Evolutionary conservation across 305 asterid genomes (phyloP), one percentile per base, ranked within the genome.

Genomic region (Fraxinus greggii): DNA sequence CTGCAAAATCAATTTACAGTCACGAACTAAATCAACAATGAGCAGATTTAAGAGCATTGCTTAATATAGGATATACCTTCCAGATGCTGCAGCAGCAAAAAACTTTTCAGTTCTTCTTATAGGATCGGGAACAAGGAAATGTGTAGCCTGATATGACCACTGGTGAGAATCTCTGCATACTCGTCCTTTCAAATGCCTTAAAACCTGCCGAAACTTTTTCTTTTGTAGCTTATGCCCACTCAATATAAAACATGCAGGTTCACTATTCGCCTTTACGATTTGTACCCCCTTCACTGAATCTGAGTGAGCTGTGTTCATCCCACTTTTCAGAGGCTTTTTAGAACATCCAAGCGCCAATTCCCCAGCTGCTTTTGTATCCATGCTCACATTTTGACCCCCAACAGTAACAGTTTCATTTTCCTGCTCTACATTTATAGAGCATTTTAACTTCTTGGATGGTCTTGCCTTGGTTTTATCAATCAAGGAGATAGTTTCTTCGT

Each of bases 81-180:
- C 99, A 56, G 99, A 92, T 31, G 99, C 97, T 13, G 96, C 98
- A 80, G 98, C 98, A 35, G 98, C 99, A 23, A 95, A 94, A 73
- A 95, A 88, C 84, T 95, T 95, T 78, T 95, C 99, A 0, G 99
- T 95, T 90, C 99, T 86, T 85, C 90, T 87, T 36, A 95, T 54
- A 13, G 98, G 98, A 80, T 94, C 97, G 0, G 99, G 98, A 79
- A 92, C 94, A 83, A 95, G 85, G 77, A 92, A 90, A 86, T 95
- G 98, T 75, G 99, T 95, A 80, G 98, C 99, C 80, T 95, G 96
- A 89, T 94, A 95, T 3, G 95, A 92, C 99, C 99, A 95, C 70
- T 87, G 90, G 86, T 95, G 98, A 86, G 97, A 88, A 84, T 94
- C 99, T 85, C 93, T 88, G 84, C 99, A 94, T n/a, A 88, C 88